phyloP scores from a whole-genome alignment of 1,284 basidiomycete species.

The Cryptococcus hybrid region DNA sequence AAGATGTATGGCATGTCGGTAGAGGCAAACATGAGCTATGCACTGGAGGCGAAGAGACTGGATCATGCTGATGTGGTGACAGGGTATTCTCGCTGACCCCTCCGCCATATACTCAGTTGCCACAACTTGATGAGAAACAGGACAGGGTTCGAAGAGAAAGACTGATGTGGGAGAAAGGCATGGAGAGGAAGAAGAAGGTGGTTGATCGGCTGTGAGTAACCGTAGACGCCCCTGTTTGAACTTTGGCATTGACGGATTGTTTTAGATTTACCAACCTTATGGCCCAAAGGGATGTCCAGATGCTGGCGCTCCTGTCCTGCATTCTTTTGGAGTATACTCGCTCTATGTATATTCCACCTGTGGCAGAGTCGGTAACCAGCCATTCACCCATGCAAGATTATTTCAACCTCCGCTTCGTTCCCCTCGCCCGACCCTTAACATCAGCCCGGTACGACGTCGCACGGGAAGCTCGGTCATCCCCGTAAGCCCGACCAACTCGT shows the following conservation, averaged over 20 bases:
- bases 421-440: constrained; percentile 10
- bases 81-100: constrained; percentile 52
- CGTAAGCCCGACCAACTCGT: constrained; percentile 14
- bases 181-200: constrained; percentile 36
- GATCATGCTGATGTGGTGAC: constrained; percentile 68
- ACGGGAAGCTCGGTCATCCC: constrained; percentile 6
- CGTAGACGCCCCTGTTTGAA: background rate
- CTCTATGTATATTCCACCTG: constrained; percentile 19
- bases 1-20: constrained; percentile 56
- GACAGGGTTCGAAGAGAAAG: constrained; percentile 19
- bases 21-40: constrained; percentile 60
- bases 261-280: constrained; percentile 65
- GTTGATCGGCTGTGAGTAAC: constrained; percentile 34
- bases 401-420: constrained; percentile 29
- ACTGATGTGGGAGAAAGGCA: constrained; percentile 35
- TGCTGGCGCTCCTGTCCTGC: constrained; percentile 73
- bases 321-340: constrained; percentile 56
- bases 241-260: background rate
- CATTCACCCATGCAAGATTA: constrained; percentile 45
- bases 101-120: constrained; percentile 28
- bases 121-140: constrained; percentile 1
- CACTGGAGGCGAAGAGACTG: constrained; percentile 60
- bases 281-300: constrained; percentile 69
- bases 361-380: constrained; percentile 17
- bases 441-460: constrained; percentile 11